These are phyloP conservation scores for Phlyctochytrium arcticum DNA, from an alignment of 192 early-diverging fungal genomes.

Conservation along the genomic window DNA sequence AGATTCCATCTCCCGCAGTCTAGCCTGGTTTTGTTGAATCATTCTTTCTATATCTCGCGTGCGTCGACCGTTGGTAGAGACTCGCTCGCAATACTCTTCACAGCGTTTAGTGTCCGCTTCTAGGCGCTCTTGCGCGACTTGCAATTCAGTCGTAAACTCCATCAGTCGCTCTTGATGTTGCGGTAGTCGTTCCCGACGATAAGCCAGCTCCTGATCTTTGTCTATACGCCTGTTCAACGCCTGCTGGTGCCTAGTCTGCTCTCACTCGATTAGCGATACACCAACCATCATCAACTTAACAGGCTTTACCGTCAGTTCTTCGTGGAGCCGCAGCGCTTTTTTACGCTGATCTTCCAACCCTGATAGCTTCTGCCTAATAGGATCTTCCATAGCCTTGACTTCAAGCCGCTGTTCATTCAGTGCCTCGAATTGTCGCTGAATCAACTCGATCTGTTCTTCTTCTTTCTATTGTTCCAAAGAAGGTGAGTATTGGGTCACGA, in stretches of 20 bases:
- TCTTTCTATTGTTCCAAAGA: background rate
- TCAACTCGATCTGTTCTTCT: constrained; percentile 7
- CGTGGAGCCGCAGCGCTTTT: background rate
- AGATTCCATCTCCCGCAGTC: constrained; percentile 22
- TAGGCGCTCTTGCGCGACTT: constrained; percentile 2
- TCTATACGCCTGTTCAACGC: background rate
- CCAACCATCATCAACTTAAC: background rate
- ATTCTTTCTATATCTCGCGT: constrained; percentile 16
- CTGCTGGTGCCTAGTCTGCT: background rate
- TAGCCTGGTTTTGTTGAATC: constrained; percentile 15
- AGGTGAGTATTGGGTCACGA: background rate
- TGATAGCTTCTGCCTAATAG: background rate
- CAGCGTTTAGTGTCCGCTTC: background rate
- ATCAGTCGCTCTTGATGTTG: background rate
- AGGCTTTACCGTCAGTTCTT: background rate
- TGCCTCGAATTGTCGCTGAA: constrained; percentile 17
- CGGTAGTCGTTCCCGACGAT: background rate
- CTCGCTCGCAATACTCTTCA: constrained; percentile 21
- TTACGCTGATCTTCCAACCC: background rate
- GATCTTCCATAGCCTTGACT: background rate
- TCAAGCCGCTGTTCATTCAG: constrained; percentile 7
- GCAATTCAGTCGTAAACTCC: background rate
- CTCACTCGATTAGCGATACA: background rate
- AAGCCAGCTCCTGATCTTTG: background rate
- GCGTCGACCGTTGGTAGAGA: background rate